Evolutionary conservation across 2,329 filamentous ascomycete species (phyloP).

Genomic region (Aspergillus bombycis): DNA sequence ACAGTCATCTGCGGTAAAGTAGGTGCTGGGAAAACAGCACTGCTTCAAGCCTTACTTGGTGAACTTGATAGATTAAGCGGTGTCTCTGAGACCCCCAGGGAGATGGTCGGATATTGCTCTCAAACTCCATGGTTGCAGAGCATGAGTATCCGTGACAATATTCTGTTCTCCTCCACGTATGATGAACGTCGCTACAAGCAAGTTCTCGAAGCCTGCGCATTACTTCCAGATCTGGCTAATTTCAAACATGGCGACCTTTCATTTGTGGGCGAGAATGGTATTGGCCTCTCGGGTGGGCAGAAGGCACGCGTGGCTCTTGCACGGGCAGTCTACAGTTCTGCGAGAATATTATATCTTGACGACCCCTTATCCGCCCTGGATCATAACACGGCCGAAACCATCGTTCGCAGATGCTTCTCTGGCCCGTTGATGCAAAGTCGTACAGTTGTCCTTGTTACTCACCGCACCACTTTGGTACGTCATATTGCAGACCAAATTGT

Average conservation of each 20-base stretch:
- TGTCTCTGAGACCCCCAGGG: conserved; percentile 55
- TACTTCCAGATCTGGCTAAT: conserved; percentile 63
- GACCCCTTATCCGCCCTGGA: conserved; percentile 64
- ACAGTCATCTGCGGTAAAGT: conserved; percentile 67
- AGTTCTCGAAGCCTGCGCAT: conserved; percentile 67
- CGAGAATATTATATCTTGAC: conserved; percentile 59
- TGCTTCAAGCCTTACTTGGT: conserved; percentile 62
- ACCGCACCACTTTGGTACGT: conserved; percentile 71
- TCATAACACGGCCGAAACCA: conserved; percentile 65
- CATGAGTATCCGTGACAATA: conserved; percentile 71
- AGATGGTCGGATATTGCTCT: conserved; percentile 65
- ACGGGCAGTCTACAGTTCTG: conserved; percentile 61
- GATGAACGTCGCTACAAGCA: conserved; percentile 70
- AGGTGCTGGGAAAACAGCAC: conserved; percentile 65
- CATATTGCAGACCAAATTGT: conserved; percentile 74
- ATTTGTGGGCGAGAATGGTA: conserved; percentile 64
- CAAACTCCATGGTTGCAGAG: conserved; percentile 71
- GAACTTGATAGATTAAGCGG: conserved; percentile 60
- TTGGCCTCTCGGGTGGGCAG: conserved; percentile 64
- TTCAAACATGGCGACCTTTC: conserved; percentile 68
- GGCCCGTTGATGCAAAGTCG: conserved; percentile 59
- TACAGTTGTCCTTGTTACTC: conserved; percentile 64
- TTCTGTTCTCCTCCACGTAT: conserved; percentile 66
- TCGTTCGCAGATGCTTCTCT: conserved; percentile 60
- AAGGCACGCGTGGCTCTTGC: conserved; percentile 64